phyloP scores from a whole-genome alignment of 1,284 basidiomycete species.

The Puccinia polysora region DNA sequence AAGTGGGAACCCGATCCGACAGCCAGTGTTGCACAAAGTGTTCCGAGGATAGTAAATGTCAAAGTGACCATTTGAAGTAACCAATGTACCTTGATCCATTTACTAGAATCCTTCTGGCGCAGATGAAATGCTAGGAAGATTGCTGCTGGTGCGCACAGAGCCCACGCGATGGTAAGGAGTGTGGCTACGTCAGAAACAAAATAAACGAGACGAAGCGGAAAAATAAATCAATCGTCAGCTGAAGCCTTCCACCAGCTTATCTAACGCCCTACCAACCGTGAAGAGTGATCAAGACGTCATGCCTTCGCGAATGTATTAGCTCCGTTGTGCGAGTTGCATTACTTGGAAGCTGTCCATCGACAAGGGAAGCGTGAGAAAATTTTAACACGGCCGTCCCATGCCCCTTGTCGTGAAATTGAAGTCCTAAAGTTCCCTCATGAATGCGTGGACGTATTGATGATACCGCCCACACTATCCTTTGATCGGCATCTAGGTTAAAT shows the following conservation, averaged over 20 bases:
- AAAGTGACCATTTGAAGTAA: constrained; percentile 25
- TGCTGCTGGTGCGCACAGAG: constrained; percentile 22
- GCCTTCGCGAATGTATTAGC: constrained; percentile 32
- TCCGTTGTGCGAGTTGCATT: constrained; percentile 1
- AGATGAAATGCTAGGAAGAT: constrained; percentile 16
- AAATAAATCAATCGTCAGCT: background rate
- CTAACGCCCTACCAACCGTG: constrained; percentile 40
- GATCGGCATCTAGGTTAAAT: constrained; percentile 6
- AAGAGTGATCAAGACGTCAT: constrained; percentile 40
- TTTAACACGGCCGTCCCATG: constrained; percentile 17
- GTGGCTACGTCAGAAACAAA: constrained; percentile 10
- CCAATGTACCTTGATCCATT: constrained; percentile 31
- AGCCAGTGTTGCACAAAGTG: constrained; percentile 23
- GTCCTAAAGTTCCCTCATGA: background rate
- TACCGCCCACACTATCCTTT: constrained; percentile 32
- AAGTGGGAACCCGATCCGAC: constrained; percentile 40
- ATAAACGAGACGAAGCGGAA: background rate
- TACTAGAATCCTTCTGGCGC: constrained; percentile 1
- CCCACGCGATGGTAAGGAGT: constrained; percentile 25
- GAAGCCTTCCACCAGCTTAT: too few relatives aligned
- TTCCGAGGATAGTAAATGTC: constrained; percentile 18
- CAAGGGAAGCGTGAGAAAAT: background rate
- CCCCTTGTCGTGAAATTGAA: constrained; percentile 35
- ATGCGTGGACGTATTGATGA: constrained; percentile 19
- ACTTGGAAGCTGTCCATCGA: constrained; percentile 13